Conservation (phyloP, 805 yeast species). For the Lachancea sp. region DNA sequence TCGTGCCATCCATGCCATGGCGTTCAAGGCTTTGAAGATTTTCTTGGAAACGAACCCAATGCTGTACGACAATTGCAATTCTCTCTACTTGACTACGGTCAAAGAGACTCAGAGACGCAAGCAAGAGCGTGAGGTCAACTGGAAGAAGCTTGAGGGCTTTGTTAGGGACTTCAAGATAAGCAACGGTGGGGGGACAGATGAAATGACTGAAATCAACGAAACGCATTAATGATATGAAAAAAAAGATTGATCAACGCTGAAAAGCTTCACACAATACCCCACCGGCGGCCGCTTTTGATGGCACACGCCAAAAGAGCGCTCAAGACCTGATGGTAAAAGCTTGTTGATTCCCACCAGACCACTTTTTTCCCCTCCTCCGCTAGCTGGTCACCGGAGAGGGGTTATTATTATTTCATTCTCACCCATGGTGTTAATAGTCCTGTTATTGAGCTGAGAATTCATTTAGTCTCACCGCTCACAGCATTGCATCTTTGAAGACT, state of each 20-base stretch:
- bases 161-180: conserved; percentile 35
- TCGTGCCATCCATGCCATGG: conserved; percentile 83
- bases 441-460: not conserved
- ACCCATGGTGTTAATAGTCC: not conserved
- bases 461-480: not conserved
- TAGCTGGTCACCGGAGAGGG: not conserved
- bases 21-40: conserved; percentile 82
- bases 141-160: conserved; percentile 62
- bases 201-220: not conserved
- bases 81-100: conserved; percentile 71
- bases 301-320: not conserved
- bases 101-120: conserved; percentile 66
- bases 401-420: not conserved
- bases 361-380: not conserved
- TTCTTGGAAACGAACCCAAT: conserved; percentile 91
- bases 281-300: too few species aligned
- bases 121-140: conserved; percentile 55
- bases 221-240: not conserved
- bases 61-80: conserved; percentile 87
- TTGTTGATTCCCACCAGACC: not conserved
- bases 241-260: too few species aligned
- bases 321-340: not conserved
- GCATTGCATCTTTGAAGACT: not conserved
- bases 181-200: conserved; percentile 5
- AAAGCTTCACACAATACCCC: too few species aligned